Percentiles rank a stretch among this genome's conserved stretches.
Evolutionary conservation across 176 grass and related monocot genomes (phyloP).

Genomic region (Avena eriantha): DNA sequence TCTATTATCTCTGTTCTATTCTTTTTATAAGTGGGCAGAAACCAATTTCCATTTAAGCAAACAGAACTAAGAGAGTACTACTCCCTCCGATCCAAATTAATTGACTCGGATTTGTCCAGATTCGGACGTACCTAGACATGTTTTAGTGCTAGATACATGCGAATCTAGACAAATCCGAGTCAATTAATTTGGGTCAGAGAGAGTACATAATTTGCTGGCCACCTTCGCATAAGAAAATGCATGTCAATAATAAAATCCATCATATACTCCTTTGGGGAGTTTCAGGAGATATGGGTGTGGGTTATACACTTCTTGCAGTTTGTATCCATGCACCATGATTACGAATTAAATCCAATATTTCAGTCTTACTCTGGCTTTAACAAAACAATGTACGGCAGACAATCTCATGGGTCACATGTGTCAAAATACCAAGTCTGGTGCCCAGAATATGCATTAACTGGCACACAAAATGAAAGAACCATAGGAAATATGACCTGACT

Average conservation of each 20-base stretch:
- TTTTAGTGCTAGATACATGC: no score
- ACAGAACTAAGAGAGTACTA: not conserved
- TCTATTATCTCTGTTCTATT: not conserved
- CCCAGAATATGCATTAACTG: slow-evolving; percentile 15
- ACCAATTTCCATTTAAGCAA: slow-evolving; percentile 4
- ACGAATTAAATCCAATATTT: slow-evolving; percentile 31
- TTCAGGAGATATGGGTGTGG: slow-evolving; percentile 24
- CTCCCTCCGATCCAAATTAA: no score
- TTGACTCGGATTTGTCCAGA: no score
- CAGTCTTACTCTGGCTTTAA: not conserved
- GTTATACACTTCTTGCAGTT: not conserved
- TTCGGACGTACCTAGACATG: no score
- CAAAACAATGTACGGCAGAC: not conserved
- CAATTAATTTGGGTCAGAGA: no score
- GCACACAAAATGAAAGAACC: slow-evolving; percentile 4
- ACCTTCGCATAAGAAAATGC: not conserved
- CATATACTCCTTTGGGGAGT: slow-evolving; percentile 3
- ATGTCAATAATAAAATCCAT: slow-evolving; percentile 8
- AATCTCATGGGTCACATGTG: not conserved
- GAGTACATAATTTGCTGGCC: slow-evolving; percentile 9
- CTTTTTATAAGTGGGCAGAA: not conserved
- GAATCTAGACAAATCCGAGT: no score
- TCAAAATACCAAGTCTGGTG: not conserved
- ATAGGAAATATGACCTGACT: not conserved
- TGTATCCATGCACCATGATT: not conserved